A percentile compares a stretch with the other conserved stretches of the same genome.
These are phyloP conservation scores for Phytophthora megakarya DNA, from an alignment of 352 stramenopile genomes.

Conservation along the genomic window DNA sequence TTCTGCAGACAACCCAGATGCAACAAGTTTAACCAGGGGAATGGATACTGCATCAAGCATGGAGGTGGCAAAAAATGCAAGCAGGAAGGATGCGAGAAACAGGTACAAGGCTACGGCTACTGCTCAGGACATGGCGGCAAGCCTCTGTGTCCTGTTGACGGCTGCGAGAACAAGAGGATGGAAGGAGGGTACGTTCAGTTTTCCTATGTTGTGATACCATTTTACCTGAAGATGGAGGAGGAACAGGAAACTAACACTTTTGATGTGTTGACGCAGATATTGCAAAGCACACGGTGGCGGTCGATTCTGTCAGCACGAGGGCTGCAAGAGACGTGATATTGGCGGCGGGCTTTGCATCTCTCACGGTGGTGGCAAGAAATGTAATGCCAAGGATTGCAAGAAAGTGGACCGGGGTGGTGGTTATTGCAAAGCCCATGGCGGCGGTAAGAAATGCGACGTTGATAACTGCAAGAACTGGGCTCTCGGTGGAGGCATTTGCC, in stretches of 20 bases:
- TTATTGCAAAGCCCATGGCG: constrained; percentile 83
- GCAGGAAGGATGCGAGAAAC: constrained; percentile 75
- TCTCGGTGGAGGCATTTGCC: constrained; percentile 75
- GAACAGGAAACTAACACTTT: not conserved
- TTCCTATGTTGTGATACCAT: not conserved
- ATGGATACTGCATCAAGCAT: constrained; percentile 87
- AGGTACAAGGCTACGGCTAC: constrained; percentile 84
- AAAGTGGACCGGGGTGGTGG: constrained; percentile 85
- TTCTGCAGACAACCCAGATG: constrained; percentile 81
- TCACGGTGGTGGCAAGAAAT: constrained; percentile 89
- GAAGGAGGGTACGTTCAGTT: constrained; percentile 60
- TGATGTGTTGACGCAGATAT: constrained; percentile 40
- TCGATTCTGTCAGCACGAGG: constrained; percentile 71
- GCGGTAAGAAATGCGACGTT: constrained; percentile 84
- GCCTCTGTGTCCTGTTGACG: constrained; percentile 70
- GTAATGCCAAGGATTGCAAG: constrained; percentile 61
- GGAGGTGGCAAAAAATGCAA: constrained; percentile 88
- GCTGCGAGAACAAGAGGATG: constrained; percentile 86
- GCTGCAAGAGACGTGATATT: constrained; percentile 86
- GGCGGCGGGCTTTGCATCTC: constrained; percentile 85
- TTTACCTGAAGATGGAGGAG: not conserved
- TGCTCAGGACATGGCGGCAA: constrained; percentile 86
- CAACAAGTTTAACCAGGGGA: constrained; percentile 87
- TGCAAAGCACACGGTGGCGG: constrained; percentile 88
- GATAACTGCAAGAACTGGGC: constrained; percentile 83